phyloP scores from a whole-genome alignment of 2,329 filamentous ascomycete genomes.

The Trichoderma breve region DNA sequence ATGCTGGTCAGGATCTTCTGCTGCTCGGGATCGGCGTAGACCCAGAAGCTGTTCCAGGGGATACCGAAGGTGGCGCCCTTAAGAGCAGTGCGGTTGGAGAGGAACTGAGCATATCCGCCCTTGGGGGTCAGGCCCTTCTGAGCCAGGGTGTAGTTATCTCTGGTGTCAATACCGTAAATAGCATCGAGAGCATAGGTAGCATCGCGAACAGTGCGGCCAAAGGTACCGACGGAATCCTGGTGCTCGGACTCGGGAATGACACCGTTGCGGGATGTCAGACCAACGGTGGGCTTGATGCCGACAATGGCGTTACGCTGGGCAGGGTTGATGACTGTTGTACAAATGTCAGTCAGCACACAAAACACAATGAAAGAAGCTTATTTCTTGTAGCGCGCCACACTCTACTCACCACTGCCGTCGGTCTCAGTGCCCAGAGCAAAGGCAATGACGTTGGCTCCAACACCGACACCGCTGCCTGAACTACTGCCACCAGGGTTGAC shows the following conservation, averaged over 20 bases:
- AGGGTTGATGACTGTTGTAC: conserved; percentile 60
- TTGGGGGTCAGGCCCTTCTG: conserved; percentile 54
- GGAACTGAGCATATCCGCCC: conserved; percentile 56
- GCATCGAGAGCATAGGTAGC: conserved; percentile 64
- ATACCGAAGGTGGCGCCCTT: conserved; percentile 65
- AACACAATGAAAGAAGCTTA: background rate
- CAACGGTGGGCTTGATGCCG: conserved; percentile 74
- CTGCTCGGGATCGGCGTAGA: conserved; percentile 56
- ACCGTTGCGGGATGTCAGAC: conserved; percentile 62
- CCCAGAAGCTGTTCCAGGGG: conserved; percentile 72
- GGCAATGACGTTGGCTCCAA: conserved; percentile 60
- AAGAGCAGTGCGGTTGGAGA: conserved; percentile 54
- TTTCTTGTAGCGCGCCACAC: conserved; percentile 2
- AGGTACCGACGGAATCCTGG: conserved; percentile 67
- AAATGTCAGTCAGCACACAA: background rate
- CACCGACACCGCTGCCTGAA: conserved; percentile 63
- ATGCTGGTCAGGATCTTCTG: conserved; percentile 46
- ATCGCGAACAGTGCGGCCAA: conserved; percentile 68
- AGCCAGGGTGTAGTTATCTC: conserved; percentile 64
- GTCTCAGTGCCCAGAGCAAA: conserved; percentile 74
- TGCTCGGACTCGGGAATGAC: conserved; percentile 66
- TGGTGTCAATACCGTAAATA: conserved; percentile 62
- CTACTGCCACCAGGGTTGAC: conserved; percentile 67
- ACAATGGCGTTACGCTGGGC: conserved; percentile 67
- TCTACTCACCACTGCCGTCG: conserved; percentile 56